Base-by-base conservation (phyloP, 257 asterid genomes). In the Primulina eburnea region DNA sequence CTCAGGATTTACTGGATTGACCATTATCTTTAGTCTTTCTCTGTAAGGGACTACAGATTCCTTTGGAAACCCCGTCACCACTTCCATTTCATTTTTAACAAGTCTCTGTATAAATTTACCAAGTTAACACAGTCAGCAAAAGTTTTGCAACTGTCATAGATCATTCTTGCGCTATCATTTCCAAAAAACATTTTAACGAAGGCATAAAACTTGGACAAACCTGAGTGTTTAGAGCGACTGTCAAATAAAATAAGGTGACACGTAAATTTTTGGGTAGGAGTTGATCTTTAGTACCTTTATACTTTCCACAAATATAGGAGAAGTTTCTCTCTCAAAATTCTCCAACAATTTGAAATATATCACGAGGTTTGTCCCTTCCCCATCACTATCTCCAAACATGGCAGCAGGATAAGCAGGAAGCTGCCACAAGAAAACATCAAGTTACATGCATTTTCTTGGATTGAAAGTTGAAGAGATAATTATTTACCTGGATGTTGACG, bases 321-420 rank as follows among this genome's bases (percentile, higher is more conserved):
- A 74, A 72, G 76, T 78, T 50, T 90, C 89, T 29, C 60, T 71
- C 12, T 81, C 84, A 35, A 90, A 92, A 80, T 78, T 77, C 55
- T 88, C 87, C 0, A 89, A 82, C 60, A 92, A 70, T 79, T 81
- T 80, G 84, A 92, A 92, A 71, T 90, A 90, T 26, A 90, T 14
- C 0, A 92, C 95, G 55, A 92, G 96, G 87, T 93, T 92, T 80
- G 80, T 77, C 68, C 98, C 97, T 66, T 89, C 93, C 8, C 98
- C 98, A 21, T 92, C 98, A 20, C 80, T 74, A 14, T 90, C 90
- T 58, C 97, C 93, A 32, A 90, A 88, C 82, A 92, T 72, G 38
- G 93, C 84, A 75, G 95, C 93, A 21, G 96, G 93, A 78, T 90
- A 90, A 50, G 81, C 64, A 30, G 98, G 98, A 74, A 92, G 85